These are phyloP conservation scores for Gamsiella multidivaricata DNA, from an alignment of 192 early-diverging fungal species.

Conservation along the genomic window DNA sequence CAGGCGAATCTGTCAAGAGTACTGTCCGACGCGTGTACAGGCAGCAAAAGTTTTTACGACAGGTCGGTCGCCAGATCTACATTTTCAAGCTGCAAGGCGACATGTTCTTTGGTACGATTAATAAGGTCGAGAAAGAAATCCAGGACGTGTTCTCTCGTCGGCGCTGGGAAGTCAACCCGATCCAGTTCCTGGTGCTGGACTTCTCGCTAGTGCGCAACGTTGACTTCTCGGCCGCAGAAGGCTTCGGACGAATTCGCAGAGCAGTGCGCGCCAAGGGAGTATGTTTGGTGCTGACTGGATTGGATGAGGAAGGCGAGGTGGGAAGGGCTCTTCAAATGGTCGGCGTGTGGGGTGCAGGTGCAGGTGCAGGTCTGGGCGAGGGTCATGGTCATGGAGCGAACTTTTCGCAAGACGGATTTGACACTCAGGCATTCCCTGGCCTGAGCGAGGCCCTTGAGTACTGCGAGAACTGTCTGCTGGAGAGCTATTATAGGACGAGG, in stretches of 20 bases:
- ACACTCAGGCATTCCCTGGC: conserved; percentile 81
- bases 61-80: conserved; percentile 87
- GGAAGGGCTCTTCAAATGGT: conserved; percentile 73
- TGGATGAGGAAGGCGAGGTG: conserved; percentile 71
- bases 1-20: conserved; percentile 77
- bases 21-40: conserved; percentile 90
- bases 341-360: conserved; percentile 70
- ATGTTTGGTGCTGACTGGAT: conserved; percentile 86
- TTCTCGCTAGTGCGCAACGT: conserved; percentile 87
- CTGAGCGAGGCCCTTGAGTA: conserved; percentile 91
- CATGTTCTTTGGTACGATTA: conserved; percentile 97
- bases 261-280: conserved; percentile 74
- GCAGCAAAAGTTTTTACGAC: conserved; percentile 87
- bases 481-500: conserved; percentile 76
- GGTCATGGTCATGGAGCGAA: conserved; percentile 32
- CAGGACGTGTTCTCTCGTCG: conserved; percentile 70
- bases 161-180: conserved; percentile 75
- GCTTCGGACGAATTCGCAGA: conserved; percentile 87
- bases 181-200: conserved; percentile 91
- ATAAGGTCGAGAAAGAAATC: conserved; percentile 80
- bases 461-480: conserved; percentile 91
- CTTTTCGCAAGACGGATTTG: conserved; percentile 53
- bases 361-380: conserved; percentile 47
- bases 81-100: conserved; percentile 93
- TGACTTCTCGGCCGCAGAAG: conserved; percentile 86